A percentile compares a stretch with the other conserved stretches of the same genome.
Conservation (phyloP, 2,329 filamentous ascomycete species). For the Curvularia sp. region DNA sequence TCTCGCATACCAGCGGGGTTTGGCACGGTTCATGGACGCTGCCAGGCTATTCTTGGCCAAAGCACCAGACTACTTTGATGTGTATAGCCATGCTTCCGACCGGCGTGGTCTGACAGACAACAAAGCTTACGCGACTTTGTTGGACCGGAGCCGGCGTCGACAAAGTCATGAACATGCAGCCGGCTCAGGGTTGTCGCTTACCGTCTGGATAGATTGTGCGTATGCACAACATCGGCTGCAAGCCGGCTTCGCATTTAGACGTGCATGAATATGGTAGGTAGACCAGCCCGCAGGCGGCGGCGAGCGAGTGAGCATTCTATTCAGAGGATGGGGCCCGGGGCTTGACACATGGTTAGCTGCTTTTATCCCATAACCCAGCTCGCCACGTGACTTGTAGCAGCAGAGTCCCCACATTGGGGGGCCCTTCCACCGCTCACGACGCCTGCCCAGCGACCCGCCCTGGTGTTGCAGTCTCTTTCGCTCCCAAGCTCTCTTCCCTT, state of each 20-base stretch:
- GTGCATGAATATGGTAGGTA: slow-evolving; percentile 16
- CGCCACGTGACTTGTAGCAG: slow-evolving; percentile 25
- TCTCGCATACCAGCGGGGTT: slow-evolving; percentile 7
- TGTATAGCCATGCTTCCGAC: slow-evolving; percentile 4
- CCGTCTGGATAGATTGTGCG: slow-evolving; percentile 18
- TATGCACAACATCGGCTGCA: slow-evolving; percentile 31
- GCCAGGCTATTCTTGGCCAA: not conserved
- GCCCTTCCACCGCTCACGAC: slow-evolving; percentile 29
- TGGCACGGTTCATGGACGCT: slow-evolving; percentile 5
- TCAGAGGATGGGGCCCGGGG: slow-evolving; percentile 16
- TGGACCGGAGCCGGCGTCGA: slow-evolving; percentile 10
- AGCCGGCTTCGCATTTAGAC: slow-evolving; percentile 15
- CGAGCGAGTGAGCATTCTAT: slow-evolving; percentile 16
- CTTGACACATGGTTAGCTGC: slow-evolving; percentile 25
- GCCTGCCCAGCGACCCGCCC: slow-evolving; percentile 27
- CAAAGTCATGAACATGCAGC: slow-evolving; percentile 4
- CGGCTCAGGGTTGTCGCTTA: slow-evolving; percentile 11
- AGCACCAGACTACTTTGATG: slow-evolving; percentile 6
- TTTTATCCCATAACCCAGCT: slow-evolving; percentile 22
- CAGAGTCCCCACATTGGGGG: slow-evolving; percentile 26
- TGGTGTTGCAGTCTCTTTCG: slow-evolving; percentile 29
- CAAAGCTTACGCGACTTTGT: slow-evolving; percentile 5
- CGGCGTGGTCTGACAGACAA: not conserved
- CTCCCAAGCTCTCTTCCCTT: slow-evolving; percentile 21
- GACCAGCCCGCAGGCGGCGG: slow-evolving; percentile 20